These are phyloP conservation scores for Candida frijolesensis DNA, from an alignment of 1,139 yeast genomes.

Conservation along the genomic window DNA sequence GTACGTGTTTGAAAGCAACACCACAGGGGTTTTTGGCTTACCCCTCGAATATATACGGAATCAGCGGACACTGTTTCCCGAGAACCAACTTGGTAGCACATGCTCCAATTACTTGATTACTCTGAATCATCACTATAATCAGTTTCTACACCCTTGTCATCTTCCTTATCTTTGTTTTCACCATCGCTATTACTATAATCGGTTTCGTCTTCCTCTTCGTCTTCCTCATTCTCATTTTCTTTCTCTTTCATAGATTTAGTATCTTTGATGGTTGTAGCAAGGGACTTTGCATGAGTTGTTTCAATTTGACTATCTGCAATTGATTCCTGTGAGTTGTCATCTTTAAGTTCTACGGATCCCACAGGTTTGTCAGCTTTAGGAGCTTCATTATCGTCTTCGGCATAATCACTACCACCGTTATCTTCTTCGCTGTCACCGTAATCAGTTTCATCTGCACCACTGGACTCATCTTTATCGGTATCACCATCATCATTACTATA, in stretches of 20 bases:
- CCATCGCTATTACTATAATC: not conserved
- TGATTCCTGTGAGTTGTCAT: not conserved
- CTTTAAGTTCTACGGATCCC: not conserved
- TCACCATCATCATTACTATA: constrained; percentile 1
- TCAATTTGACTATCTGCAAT: not conserved
- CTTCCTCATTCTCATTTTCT: not conserved
- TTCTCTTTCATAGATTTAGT: not conserved
- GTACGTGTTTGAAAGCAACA: too few species aligned
- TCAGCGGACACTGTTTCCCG: too few species aligned
- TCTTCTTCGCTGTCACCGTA: not conserved
- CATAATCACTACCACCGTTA: not conserved
- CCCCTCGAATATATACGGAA: too few species aligned
- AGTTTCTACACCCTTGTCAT: not conserved
- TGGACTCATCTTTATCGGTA: not conserved
- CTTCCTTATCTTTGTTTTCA: not conserved
- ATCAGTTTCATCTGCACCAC: constrained; percentile 4
- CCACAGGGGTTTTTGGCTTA: too few species aligned
- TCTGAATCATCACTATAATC: constrained; percentile 4
- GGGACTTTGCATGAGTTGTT: not conserved
- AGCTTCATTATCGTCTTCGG: not conserved
- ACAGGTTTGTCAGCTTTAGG: not conserved
- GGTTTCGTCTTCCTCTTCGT: not conserved
- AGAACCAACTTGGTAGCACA: too few species aligned
- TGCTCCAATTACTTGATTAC: not conserved
- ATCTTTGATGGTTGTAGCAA: not conserved